These are phyloP conservation scores for Helotiales sp. DNA, from an alignment of 2,329 filamentous ascomycete genomes.

Conservation along the genomic window DNA sequence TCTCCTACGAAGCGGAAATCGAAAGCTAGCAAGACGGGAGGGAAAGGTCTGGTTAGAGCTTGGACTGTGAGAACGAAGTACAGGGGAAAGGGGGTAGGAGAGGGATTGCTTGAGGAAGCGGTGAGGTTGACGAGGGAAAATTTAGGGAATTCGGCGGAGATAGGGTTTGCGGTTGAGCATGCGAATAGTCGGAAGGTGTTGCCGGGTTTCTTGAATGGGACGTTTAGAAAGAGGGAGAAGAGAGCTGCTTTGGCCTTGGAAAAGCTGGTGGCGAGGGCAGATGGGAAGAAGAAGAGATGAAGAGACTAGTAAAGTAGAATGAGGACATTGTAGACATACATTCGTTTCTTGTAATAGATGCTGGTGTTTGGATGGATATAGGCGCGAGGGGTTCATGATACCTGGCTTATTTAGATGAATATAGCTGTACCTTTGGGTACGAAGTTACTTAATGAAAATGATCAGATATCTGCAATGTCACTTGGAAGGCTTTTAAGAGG, in stretches of 20 bases:
- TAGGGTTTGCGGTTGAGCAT: slow-evolving; percentile 76
- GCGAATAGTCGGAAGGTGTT: slow-evolving; percentile 69
- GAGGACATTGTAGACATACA: background rate
- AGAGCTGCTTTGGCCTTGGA: slow-evolving; percentile 55
- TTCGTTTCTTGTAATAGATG: background rate
- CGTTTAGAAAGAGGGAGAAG: slow-evolving; percentile 59
- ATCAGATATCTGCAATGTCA: background rate
- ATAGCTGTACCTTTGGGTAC: background rate
- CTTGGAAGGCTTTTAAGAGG: too few relatives aligned
- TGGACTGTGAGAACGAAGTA: slow-evolving; percentile 77
- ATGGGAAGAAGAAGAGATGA: slow-evolving; percentile 29
- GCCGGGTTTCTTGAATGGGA: slow-evolving; percentile 60
- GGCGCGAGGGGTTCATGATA: background rate
- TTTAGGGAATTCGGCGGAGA: slow-evolving; percentile 65
- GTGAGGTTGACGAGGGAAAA: slow-evolving; percentile 66
- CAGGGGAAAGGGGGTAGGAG: slow-evolving; percentile 70
- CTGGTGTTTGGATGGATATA: background rate
- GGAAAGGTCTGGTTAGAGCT: slow-evolving; percentile 71
- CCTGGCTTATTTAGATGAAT: background rate
- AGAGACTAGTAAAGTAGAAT: background rate
- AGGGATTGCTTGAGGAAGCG: slow-evolving; percentile 70
- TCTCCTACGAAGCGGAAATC: slow-evolving; percentile 23
- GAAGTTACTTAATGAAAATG: background rate
- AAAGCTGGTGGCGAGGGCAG: slow-evolving; percentile 46
- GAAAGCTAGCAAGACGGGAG: slow-evolving; percentile 47